Conservation (phyloP, 2,329 filamentous ascomycete genomes). For the Alternaria arborescens region DNA sequence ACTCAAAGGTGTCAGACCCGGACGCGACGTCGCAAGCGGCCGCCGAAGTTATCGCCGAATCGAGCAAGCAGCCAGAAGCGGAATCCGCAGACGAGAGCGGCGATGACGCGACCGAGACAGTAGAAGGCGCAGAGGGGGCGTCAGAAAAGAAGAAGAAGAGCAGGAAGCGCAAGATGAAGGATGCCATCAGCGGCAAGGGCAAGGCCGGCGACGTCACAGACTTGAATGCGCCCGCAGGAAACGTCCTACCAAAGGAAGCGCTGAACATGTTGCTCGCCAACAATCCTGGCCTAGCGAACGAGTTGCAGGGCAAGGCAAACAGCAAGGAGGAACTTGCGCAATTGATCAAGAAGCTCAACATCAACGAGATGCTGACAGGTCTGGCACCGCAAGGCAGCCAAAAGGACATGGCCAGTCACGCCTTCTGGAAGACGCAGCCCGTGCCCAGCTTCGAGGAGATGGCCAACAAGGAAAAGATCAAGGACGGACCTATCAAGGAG, state of each 20-base stretch:
- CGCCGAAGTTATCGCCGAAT: slow-evolving; percentile 52
- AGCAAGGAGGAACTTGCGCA: slow-evolving; percentile 52
- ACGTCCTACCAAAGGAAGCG: slow-evolving; percentile 50
- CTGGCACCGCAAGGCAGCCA: slow-evolving; percentile 84
- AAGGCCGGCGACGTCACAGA: slow-evolving; percentile 38
- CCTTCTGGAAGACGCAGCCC: slow-evolving; percentile 98
- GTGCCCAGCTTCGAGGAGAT: slow-evolving; percentile 79
- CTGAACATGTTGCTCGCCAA: slow-evolving; percentile 47
- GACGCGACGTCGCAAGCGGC: slow-evolving; percentile 59
- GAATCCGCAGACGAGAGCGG: slow-evolving; percentile 45
- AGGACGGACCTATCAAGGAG: slow-evolving; percentile 84
- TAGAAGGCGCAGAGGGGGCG: slow-evolving; percentile 45
- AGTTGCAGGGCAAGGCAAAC: slow-evolving; percentile 44
- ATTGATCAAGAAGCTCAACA: slow-evolving; percentile 67
- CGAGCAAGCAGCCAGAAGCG: slow-evolving; percentile 38
- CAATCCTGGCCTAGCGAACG: slow-evolving; percentile 51
- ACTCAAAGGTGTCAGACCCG: slow-evolving; percentile 69
- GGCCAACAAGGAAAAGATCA: slow-evolving; percentile 53
- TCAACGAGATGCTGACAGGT: slow-evolving; percentile 77
- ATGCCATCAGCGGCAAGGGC: slow-evolving; percentile 49
- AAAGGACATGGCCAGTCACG: slow-evolving; percentile 97
- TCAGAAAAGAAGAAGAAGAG: slow-evolving; percentile 72
- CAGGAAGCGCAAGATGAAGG: slow-evolving; percentile 69
- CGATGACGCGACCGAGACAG: slow-evolving; percentile 47
- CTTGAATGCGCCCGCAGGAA: slow-evolving; percentile 39